Percentiles rank a stretch among this genome's conserved stretches.
Conservation (phyloP, 768 basidiomycete species). For the Leccinum imitatum region DNA sequence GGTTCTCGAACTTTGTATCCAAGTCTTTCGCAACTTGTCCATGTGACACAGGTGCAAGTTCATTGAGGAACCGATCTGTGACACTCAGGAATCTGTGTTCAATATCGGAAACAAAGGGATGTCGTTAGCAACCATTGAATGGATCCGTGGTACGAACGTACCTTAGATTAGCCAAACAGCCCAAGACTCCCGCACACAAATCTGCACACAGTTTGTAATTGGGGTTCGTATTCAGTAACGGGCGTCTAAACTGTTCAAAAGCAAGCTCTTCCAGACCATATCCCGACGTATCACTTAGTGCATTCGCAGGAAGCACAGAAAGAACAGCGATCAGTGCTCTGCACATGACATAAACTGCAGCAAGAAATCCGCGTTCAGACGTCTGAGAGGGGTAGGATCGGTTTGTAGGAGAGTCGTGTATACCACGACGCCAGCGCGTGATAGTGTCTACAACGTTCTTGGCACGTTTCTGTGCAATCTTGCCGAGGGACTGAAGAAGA, state of each 20-base stretch:
- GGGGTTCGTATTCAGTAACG: slow-evolving; percentile 59
- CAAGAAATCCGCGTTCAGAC: slow-evolving; percentile 72
- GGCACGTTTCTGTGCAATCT: slow-evolving; percentile 81
- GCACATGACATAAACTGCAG: slow-evolving; percentile 88
- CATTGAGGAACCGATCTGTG: slow-evolving; percentile 86
- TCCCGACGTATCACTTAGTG: slow-evolving; percentile 74
- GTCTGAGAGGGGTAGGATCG: slow-evolving; percentile 31
- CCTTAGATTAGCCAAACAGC: slow-evolving; percentile 80
- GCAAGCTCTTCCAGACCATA: slow-evolving; percentile 83
- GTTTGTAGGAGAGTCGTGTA: slow-evolving; percentile 57
- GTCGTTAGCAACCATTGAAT: neutral
- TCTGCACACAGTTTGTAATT: slow-evolving; percentile 84
- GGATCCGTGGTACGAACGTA: slow-evolving; percentile 35
- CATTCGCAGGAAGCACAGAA: slow-evolving; percentile 69
- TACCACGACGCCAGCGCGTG: slow-evolving; percentile 81
- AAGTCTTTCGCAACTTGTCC: slow-evolving; percentile 77
- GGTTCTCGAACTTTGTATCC: slow-evolving; percentile 80
- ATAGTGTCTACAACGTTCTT: slow-evolving; percentile 85
- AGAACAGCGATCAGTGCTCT: slow-evolving; percentile 80
- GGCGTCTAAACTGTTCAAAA: slow-evolving; percentile 79
- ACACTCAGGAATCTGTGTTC: slow-evolving; percentile 77
- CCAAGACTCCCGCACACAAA: slow-evolving; percentile 80
- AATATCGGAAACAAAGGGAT: neutral
- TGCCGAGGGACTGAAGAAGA: slow-evolving; percentile 79
- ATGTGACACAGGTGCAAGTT: slow-evolving; percentile 71